These are phyloP conservation scores for Parastagonospora avenae DNA, from an alignment of 2,329 filamentous ascomycete species.

Conservation along the genomic window DNA sequence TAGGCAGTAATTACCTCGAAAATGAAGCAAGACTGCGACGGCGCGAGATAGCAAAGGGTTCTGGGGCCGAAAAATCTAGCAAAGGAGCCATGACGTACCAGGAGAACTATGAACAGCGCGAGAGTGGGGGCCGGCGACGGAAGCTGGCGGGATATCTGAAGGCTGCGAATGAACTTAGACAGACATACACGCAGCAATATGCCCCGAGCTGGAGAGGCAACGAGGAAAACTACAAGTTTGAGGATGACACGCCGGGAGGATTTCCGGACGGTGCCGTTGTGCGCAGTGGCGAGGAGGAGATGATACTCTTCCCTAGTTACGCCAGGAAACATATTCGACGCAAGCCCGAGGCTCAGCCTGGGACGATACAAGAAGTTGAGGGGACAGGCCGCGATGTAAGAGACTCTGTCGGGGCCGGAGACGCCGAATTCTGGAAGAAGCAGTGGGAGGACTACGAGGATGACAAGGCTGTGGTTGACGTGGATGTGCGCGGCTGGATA, in stretches of 20 bases:
- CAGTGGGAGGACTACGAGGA: slow-evolving; percentile 83
- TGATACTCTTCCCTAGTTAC: slow-evolving; percentile 95
- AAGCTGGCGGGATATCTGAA: slow-evolving; percentile 77
- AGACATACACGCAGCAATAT: slow-evolving; percentile 67
- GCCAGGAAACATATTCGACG: slow-evolving; percentile 71
- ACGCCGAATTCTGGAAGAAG: slow-evolving; percentile 75
- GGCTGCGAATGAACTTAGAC: slow-evolving; percentile 73
- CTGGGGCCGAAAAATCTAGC: slow-evolving; percentile 27
- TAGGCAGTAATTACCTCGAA: slow-evolving; percentile 35
- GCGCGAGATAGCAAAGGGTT: slow-evolving; percentile 36
- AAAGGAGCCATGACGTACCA: slow-evolving; percentile 37
- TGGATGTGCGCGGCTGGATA: slow-evolving; percentile 95
- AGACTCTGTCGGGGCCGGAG: slow-evolving; percentile 56
- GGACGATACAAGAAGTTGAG: slow-evolving; percentile 44
- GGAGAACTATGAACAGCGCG: slow-evolving; percentile 48
- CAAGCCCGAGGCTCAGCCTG: slow-evolving; percentile 45
- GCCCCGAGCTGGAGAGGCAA: slow-evolving; percentile 53
- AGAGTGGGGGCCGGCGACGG: slow-evolving; percentile 74
- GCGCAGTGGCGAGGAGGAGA: slow-evolving; percentile 81
- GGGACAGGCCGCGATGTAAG: slow-evolving; percentile 50
- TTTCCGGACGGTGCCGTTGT: slow-evolving; percentile 87
- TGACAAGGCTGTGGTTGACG: slow-evolving; percentile 84
- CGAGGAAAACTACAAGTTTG: slow-evolving; percentile 51
- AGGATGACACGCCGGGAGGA: slow-evolving; percentile 67
- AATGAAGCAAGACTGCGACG: slow-evolving; percentile 39